Conservation (phyloP, 352 stramenopile genomes). For the Globisporangium nodosum region DNA sequence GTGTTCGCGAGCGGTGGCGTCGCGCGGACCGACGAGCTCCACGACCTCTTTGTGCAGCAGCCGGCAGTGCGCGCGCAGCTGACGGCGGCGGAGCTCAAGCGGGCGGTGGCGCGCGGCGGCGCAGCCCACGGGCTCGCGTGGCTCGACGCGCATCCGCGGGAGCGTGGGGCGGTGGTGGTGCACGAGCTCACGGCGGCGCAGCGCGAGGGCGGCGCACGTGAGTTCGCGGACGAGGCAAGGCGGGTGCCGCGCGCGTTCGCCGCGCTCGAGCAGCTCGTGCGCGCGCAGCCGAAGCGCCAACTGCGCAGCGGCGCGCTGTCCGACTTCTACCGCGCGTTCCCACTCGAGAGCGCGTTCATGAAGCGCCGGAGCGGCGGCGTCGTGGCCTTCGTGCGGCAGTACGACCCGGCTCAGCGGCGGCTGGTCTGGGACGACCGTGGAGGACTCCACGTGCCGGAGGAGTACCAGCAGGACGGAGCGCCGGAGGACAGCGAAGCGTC, state of each 20-base stretch:
- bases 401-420: slow-evolving; percentile 2
- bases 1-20: slow-evolving; percentile 14
- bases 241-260: slow-evolving; percentile 4
- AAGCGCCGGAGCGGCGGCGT: slow-evolving; percentile 10
- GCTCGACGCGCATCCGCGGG: slow-evolving; percentile 3
- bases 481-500: background rate
- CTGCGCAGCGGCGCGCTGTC: slow-evolving; percentile 4
- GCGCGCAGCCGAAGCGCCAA: background rate
- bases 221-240: slow-evolving; percentile 2
- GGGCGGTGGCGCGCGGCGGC: slow-evolving; percentile 1
- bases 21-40: slow-evolving; percentile 5
- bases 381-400: slow-evolving; percentile 6
- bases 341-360: slow-evolving; percentile 12
- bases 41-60: slow-evolving; percentile 14
- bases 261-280: slow-evolving; percentile 4
- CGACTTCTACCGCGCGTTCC: slow-evolving; percentile 8
- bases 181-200: slow-evolving; percentile 6
- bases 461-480: too few species aligned
- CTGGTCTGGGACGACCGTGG: slow-evolving; percentile 1
- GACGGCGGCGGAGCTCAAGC: slow-evolving; percentile 5
- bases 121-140: slow-evolving; percentile 6
- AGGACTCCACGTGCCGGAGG: background rate
- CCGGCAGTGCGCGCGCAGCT: slow-evolving; percentile 3
- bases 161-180: background rate
- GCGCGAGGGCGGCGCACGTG: background rate